Base-by-base conservation (phyloP, 768 basidiomycete species). In the Tylopilus plumbeoviolaceoides region DNA sequence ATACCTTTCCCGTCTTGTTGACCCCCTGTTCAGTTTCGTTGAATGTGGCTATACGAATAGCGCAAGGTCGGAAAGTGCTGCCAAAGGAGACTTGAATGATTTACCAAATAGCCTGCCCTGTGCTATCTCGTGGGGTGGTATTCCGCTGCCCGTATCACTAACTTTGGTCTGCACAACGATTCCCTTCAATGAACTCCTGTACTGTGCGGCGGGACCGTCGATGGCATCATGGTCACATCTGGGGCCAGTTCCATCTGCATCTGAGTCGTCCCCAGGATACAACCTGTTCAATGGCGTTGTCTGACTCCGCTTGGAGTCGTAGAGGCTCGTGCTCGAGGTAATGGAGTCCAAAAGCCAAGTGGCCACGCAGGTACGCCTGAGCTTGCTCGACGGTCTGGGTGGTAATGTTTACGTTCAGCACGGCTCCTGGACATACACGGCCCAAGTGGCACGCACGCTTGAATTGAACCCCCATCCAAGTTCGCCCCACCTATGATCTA, bases 101-200 rank as follows among this genome's bases (percentile, higher is more conserved):
- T n/a, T n/a, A n/a, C n/a, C n/a, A n/a, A n/a, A n/a, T n/a, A n/a
- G n/a, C n/a, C n/a, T n/a, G n/a, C n/a, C n/a, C n/a, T n/a, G n/a
- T n/a, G n/a, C n/a, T n/a, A 92, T 84, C 65, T 92, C 90, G 61
- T 74, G 75, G 38, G 77, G 76, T 44, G 73, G 72, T 50, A 87
- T 80, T 4, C 86, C 86, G 39, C 30, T 30, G 5, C 81, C 86
- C 0, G 90, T 91, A 70, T 92, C 91, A 5, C 79, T 78, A 3
- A 94, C 81, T 64, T 93, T 90, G 27, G 93, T 87, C 51, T 91
- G 77, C n/a, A 94, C 87, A 47, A 89, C 84, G 53, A 89, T 87
- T 64, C 73, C 72, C 56, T 89, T 85, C 51, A 78, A 55, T 3
- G 74, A 57, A 36, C 5, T 25, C 25, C 59, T 59, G 45, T 3